Evolutionary conservation across 73 alveolate genomes (phyloP).

Genomic region (Paramecium sexaurelia): DNA sequence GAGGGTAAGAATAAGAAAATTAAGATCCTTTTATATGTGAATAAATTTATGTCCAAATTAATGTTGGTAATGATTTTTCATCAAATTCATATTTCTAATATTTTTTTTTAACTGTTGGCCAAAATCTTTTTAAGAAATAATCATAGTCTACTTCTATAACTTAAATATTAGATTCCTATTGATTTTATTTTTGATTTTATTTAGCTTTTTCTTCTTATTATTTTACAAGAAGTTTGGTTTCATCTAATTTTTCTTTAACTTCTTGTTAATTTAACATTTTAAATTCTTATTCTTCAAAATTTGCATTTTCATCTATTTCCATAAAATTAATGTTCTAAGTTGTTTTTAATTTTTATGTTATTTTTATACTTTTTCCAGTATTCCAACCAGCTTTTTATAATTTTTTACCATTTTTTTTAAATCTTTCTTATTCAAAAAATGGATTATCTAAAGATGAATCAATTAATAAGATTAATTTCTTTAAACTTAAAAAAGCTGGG

Average conservation of each 20-base stretch:
- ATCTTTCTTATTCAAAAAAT: slow-evolving; percentile 77
- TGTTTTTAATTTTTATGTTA: slow-evolving; percentile 75
- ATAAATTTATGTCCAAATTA: slow-evolving; percentile 88
- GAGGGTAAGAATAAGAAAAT: slow-evolving; percentile 55
- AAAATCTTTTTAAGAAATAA: slow-evolving; percentile 50
- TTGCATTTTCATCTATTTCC: slow-evolving; percentile 64
- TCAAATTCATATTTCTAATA: not conserved
- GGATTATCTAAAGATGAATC: slow-evolving; percentile 84
- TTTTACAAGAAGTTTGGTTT: slow-evolving; percentile 26
- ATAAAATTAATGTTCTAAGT: slow-evolving; percentile 68
- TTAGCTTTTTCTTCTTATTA: not conserved
- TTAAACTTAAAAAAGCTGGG: slow-evolving; percentile 86
- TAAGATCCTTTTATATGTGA: slow-evolving; percentile 85
- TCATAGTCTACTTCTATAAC: slow-evolving; percentile 66
- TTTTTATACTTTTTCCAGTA: slow-evolving; percentile 78
- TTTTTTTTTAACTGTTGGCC: slow-evolving; percentile 14
- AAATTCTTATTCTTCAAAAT: slow-evolving; percentile 33
- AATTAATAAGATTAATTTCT: slow-evolving; percentile 79
- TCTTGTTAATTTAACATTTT: not conserved
- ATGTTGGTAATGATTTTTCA: slow-evolving; percentile 57
- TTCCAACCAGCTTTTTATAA: slow-evolving; percentile 81
- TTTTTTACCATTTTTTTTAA: slow-evolving; percentile 76
- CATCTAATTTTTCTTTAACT: slow-evolving; percentile 16
- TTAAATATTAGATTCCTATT: not conserved
- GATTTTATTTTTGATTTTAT: not conserved